Base-by-base conservation (phyloP, 2,329 filamentous ascomycete genomes). In the Cryphonectria nitschkei region DNA sequence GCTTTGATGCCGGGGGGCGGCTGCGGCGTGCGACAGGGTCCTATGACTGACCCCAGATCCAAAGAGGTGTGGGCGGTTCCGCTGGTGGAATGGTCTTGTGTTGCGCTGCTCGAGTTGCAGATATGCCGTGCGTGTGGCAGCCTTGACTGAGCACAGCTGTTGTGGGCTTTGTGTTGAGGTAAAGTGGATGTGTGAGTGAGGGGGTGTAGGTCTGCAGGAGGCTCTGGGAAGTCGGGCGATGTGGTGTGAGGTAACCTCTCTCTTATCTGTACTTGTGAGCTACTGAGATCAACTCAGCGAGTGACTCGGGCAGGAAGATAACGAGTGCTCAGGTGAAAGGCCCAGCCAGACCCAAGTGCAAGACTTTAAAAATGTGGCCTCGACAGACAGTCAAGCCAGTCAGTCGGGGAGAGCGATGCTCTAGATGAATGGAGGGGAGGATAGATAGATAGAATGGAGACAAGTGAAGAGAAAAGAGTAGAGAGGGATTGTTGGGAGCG, bases 1-100 rank as follows among this genome's bases (percentile, higher is more conserved):
- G 58, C 19, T 50, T 66, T 69, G 56, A 29, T 41, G 52, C 14
- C 39, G 22, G 34, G 34, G 52, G 46, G 62, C 43, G 58, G 52
- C 5, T 22, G 46, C 32, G 3, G 50, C 58, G 32, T 26, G 32
- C 58, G 58, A 37, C 58, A 61, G 56, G 56, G 19, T 8, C 32
- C 32, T 37, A 37, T n/a, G 56, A 60, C 56, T 60, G 29, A 50
- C 46, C 9, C 46, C 29, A 29, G 16, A 32, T 32, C 14, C 32
- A 37, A 32, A 60, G 9, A 39, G 34, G 22, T n/a, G 58, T 61
- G 34, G 58, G 32, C 32, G 32, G 32, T 39, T n/a, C 34, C 9
- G 56, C 19, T n/a, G 34, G 56, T 37, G 22, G 5, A 34, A 13
- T 39, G 34, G 58, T 39, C 58, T 39, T 22, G 58, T 61, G 11